Conservation (phyloP, 352 stramenopile species). For the Thalassiosira allenii region DNA sequence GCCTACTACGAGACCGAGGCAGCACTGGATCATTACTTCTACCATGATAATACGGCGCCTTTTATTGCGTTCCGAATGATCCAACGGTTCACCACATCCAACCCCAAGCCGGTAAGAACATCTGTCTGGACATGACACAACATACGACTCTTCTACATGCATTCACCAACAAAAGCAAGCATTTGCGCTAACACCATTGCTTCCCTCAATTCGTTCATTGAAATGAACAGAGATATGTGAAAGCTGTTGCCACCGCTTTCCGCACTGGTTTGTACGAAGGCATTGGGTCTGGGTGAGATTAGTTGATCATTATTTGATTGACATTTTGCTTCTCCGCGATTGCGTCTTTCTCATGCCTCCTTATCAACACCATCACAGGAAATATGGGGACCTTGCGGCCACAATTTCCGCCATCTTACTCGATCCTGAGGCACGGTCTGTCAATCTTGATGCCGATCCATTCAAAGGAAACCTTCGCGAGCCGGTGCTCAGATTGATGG, state of each 20-base stretch:
- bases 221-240: slow-evolving; percentile 79
- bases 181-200: too few relatives aligned
- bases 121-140: too few relatives aligned
- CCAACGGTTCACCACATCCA: slow-evolving; percentile 78
- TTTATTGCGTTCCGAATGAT: slow-evolving; percentile 80
- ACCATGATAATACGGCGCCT: slow-evolving; percentile 82
- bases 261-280: slow-evolving; percentile 52
- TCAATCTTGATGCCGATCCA: slow-evolving; percentile 68
- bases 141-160: slow-evolving; percentile 34
- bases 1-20: slow-evolving; percentile 80
- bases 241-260: slow-evolving; percentile 23
- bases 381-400: slow-evolving; percentile 81
- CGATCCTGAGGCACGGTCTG: slow-evolving; percentile 67
- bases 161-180: too few relatives aligned
- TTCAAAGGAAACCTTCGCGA: slow-evolving; percentile 68
- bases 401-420: slow-evolving; percentile 80
- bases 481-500: slow-evolving; percentile 65
- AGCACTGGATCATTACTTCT: slow-evolving; percentile 72
- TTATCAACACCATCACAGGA: too few relatives aligned
- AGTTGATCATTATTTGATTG: not conserved
- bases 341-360: too few relatives aligned
- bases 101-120: slow-evolving; percentile 74
- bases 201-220: too few relatives aligned
- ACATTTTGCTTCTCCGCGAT: too few relatives aligned
- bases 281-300: slow-evolving; percentile 36